These are phyloP conservation scores for Gossypioides kirkii DNA, from an alignment of 345 rosid genomes.

Conservation along the genomic window DNA sequence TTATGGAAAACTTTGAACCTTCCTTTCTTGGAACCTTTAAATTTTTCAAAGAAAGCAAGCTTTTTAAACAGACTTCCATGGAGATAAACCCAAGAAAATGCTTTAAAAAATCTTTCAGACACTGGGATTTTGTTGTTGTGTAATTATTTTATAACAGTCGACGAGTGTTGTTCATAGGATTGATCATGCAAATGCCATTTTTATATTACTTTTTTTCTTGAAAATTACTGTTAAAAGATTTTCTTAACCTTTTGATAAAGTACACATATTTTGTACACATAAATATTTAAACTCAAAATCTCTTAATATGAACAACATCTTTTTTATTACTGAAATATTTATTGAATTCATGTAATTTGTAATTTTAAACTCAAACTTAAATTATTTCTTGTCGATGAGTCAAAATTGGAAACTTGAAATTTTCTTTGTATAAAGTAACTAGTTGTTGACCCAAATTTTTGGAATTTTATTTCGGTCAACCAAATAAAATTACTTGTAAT, in stretches of 20 bases:
- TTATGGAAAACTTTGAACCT: background rate
- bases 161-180: background rate
- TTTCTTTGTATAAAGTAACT: too few species aligned
- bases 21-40: background rate
- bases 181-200: background rate
- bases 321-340: too few species aligned
- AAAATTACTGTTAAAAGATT: background rate
- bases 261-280: too few species aligned
- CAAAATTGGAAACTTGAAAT: background rate
- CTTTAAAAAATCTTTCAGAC: background rate
- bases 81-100: background rate
- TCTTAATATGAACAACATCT: too few species aligned
- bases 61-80: background rate
- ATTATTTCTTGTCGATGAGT: background rate
- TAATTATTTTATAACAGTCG: background rate
- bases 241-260: too few species aligned
- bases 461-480: too few species aligned
- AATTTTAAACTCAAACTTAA: background rate
- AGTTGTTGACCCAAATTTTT: too few species aligned
- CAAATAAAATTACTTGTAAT: too few species aligned
- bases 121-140: background rate
- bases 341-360: too few species aligned
- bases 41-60: slow-evolving; percentile 7
- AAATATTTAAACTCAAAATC: too few species aligned
- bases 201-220: background rate